These are phyloP conservation scores for Castanea crenata DNA, from an alignment of 306 rosid genomes.

Conservation along the genomic window DNA sequence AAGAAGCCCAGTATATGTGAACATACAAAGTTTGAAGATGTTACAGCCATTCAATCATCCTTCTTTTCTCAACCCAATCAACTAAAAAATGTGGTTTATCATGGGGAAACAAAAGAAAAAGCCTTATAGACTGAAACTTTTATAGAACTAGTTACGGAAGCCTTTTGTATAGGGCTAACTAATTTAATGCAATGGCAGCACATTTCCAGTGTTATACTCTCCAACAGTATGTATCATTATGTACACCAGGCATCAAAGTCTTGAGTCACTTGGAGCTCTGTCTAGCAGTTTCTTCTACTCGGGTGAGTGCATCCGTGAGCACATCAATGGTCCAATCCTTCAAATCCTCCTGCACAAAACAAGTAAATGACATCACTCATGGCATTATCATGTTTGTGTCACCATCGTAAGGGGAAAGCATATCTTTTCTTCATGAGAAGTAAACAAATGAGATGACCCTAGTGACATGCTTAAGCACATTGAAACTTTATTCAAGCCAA, in stretches of 20 bases:
- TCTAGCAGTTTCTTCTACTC: conserved; percentile 58
- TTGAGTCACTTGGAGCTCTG: conserved; percentile 31
- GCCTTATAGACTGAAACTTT: not conserved
- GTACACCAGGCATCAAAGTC: not conserved
- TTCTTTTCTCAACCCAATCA: not conserved
- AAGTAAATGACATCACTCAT: not conserved
- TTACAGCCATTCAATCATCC: not conserved
- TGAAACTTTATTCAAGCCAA: not conserved
- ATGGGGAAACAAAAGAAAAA: not conserved
- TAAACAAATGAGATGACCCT: too few relatives aligned
- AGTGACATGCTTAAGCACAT: not conserved
- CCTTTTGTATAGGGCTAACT: not conserved
- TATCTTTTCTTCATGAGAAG: not conserved
- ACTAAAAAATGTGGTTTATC: not conserved
- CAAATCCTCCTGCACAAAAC: conserved; percentile 53
- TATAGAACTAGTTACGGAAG: not conserved
- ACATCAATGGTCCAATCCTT: conserved; percentile 86
- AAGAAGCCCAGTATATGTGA: not conserved
- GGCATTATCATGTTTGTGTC: not conserved
- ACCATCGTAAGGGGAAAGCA: not conserved
- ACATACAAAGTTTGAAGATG: not conserved
- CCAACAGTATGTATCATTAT: not conserved
- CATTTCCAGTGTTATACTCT: not conserved
- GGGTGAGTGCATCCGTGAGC: conserved; percentile 57
- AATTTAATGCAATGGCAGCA: not conserved